Conservation (phyloP, 2,329 filamentous ascomycete genomes). For the Hirsutella minnesotensis region DNA sequence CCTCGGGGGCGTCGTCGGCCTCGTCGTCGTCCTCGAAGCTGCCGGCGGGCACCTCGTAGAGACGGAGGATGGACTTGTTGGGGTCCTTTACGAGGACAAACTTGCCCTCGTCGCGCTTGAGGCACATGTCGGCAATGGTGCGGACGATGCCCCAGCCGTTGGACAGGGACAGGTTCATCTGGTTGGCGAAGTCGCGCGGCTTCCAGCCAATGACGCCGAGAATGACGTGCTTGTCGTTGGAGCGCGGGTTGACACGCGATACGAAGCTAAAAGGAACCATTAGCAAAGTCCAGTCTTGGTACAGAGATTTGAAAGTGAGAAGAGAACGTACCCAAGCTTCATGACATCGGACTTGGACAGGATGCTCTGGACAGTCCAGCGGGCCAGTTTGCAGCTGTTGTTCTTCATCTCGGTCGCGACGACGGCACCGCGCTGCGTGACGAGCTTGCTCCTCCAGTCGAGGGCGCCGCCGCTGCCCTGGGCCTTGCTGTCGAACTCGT, state of each 20-base stretch:
- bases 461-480: conserved; percentile 89
- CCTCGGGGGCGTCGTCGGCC: conserved; percentile 43
- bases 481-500: conserved; percentile 98
- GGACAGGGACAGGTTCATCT: conserved; percentile 95
- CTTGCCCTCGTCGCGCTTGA: conserved; percentile 57
- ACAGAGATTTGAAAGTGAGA: conserved; percentile 1
- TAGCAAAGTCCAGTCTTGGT: neutral
- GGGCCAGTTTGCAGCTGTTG: conserved; percentile 96
- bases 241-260: conserved; percentile 84
- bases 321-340: conserved; percentile 76
- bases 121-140: conserved; percentile 91
- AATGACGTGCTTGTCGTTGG: conserved; percentile 86
- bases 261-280: conserved; percentile 56
- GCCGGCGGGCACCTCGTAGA: conserved; percentile 80
- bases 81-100: conserved; percentile 20
- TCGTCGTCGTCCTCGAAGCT: conserved; percentile 89
- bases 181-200: conserved; percentile 86
- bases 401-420: conserved; percentile 99
- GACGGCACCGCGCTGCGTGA: conserved; percentile 88
- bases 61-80: conserved; percentile 86
- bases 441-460: conserved; percentile 94
- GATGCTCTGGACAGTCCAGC: conserved; percentile 96
- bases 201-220: conserved; percentile 96
- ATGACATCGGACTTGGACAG: conserved; percentile 95
- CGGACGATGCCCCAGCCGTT: conserved; percentile 99